phyloP scores from a whole-genome alignment of 2,329 filamentous ascomycete species.

The Purpureocillium lavendulum region DNA sequence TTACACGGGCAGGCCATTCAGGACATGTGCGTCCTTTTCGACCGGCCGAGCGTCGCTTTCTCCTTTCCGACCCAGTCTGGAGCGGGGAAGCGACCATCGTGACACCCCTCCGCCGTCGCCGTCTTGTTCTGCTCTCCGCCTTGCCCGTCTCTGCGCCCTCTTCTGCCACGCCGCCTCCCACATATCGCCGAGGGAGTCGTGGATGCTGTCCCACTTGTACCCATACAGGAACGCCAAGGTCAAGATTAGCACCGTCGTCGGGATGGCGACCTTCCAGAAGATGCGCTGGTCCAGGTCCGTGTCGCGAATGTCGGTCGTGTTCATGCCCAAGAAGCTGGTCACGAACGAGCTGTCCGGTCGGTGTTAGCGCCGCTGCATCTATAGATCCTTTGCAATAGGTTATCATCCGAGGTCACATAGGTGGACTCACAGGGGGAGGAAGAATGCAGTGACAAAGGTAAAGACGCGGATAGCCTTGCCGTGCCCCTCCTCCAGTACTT shows the following conservation, averaged over 20 bases:
- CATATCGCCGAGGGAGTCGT: not conserved
- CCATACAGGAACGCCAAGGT: slow-evolving; percentile 14
- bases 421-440: slow-evolving; percentile 18
- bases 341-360: slow-evolving; percentile 1
- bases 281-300: slow-evolving; percentile 26
- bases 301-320: slow-evolving; percentile 32
- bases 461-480: slow-evolving; percentile 24
- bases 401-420: no score
- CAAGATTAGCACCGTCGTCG: slow-evolving; percentile 24
- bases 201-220: slow-evolving; percentile 11
- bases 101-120: no score
- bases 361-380: not conserved
- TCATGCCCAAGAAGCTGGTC: slow-evolving; percentile 32
- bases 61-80: no score
- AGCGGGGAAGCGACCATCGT: no score
- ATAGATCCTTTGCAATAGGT: no score
- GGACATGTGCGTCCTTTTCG: no score
- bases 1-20: no score
- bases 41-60: no score
- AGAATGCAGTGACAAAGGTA: slow-evolving; percentile 31
- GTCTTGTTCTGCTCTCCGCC: no score
- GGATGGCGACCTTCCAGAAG: slow-evolving; percentile 31
- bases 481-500: slow-evolving; percentile 19
- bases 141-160: no score
- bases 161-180: no score